Evolutionary conservation across 2,329 filamentous ascomycete species (phyloP), one percentile per base, ranked within the genome.

Genomic region (Fusarium paranaense): DNA sequence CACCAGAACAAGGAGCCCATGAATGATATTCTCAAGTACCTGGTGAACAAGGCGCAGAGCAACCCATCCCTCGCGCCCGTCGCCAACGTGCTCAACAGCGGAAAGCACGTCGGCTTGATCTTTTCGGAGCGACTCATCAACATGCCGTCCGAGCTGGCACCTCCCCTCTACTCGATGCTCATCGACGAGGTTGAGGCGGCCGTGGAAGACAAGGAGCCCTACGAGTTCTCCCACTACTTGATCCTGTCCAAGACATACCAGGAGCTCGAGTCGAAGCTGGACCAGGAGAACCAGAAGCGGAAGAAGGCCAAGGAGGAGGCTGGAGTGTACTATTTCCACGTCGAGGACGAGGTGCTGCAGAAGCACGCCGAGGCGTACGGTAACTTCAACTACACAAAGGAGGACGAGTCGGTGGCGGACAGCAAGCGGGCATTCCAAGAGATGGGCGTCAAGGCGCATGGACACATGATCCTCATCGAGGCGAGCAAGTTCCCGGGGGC

Each of bases 391-490:
- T 98, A 95, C 82, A 93, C 92, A 56, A 96, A 94, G 81, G 91
- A 94, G 67, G 93, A 93, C 56, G 94, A 97, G 76, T 90, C 92
- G 6, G 90, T 92, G 72, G 93, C 95, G 63, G 97, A 99, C 85
- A 95, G 95, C 79, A 98, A 97, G 88, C 88, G 97, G 70, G 94
- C 95, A 1, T 99, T 99, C 84, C 95, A 97, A 83, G 97, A 99
- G 78, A 86, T 95, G 86, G 97, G 97, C 1, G 92, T 99, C 78
- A 93, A 92, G 86, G 91, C 95, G 40, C 90, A 91, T 80, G 97
- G 95, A 13, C 92, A 94, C 83, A 87, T 97, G 88, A 94, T 97
- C 78, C 83, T 98, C 81, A 93, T 98, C 76, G 95, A 98, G 83
- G 93, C 89, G 74, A 84, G 81, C 75, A 95, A 92, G 84, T 95